Percentiles rank a stretch among this genome's conserved stretches.
Evolutionary conservation across 164 flowering plant species (phyloP).

Genomic region (Taxillus chinensis): DNA sequence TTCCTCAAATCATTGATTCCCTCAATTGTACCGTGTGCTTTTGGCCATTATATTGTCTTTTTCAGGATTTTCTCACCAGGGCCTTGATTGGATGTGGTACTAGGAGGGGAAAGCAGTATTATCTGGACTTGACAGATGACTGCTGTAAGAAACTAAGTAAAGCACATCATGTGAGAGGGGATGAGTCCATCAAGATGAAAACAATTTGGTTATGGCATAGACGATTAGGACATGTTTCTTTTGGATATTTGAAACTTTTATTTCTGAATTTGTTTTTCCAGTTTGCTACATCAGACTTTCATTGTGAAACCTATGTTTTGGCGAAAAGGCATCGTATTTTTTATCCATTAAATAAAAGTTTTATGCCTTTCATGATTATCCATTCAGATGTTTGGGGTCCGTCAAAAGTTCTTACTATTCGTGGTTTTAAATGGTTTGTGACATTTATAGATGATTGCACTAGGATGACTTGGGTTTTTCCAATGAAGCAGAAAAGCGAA

Average conservation of each 20-base stretch:
- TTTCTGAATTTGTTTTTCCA: neutral
- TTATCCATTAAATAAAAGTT: no score
- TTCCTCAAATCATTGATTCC: neutral
- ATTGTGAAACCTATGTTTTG: neutral
- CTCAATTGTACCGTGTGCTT: neutral
- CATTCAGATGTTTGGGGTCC: conserved; percentile 2
- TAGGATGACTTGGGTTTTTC: neutral
- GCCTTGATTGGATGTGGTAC: neutral
- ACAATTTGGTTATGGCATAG: neutral
- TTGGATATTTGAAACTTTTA: neutral
- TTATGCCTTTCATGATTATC: no score
- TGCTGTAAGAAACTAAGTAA: neutral
- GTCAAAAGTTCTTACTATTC: neutral
- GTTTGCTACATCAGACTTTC: neutral
- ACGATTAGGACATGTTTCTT: neutral
- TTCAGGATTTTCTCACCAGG: neutral
- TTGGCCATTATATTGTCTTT: neutral
- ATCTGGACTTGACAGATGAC: neutral
- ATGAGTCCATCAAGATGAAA: no score
- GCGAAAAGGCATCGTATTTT: no score
- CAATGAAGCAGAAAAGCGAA: neutral
- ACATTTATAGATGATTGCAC: neutral
- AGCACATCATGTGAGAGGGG: neutral
- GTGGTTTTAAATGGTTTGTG: neutral
- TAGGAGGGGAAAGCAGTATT: neutral